Percentiles rank a stretch among this genome's conserved stretches.
Evolutionary conservation across 495 filamentous ascomycete genomes (phyloP).

Genomic region (Penicillium turbatum): DNA sequence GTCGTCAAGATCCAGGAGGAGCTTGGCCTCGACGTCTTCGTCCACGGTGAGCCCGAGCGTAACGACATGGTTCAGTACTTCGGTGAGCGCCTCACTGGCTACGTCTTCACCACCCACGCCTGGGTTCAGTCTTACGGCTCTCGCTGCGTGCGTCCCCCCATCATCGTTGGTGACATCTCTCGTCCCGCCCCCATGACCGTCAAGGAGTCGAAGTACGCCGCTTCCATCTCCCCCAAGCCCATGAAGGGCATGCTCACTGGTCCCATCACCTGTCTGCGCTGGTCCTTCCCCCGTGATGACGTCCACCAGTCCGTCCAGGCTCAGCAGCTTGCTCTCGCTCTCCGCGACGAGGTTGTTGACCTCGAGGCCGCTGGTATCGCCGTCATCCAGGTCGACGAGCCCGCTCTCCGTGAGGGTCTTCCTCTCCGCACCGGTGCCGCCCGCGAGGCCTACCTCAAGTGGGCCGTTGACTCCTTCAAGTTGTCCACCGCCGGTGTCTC

Average conservation of each 20-base stretch:
- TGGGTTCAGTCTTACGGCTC: slow-evolving; percentile 99
- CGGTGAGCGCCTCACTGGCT: slow-evolving; percentile 92
- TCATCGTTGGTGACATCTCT: slow-evolving; percentile 97
- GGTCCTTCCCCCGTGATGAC: slow-evolving; percentile 99
- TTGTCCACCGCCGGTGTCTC: slow-evolving; percentile 85
- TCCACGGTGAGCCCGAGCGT: slow-evolving; percentile 98
- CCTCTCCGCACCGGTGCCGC: slow-evolving; percentile 87
- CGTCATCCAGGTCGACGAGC: slow-evolving; percentile 99
- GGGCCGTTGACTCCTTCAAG: slow-evolving; percentile 96
- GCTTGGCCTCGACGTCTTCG: slow-evolving; percentile 91
- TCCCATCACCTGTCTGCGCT: slow-evolving; percentile 95
- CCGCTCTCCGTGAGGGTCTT: slow-evolving; percentile 97
- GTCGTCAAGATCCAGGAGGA: slow-evolving; percentile 96
- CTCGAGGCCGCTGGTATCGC: slow-evolving; percentile 92
- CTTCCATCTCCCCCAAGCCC: slow-evolving; percentile 92
- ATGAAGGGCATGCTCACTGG: slow-evolving; percentile 99
- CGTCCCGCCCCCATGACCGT: slow-evolving; percentile 96
- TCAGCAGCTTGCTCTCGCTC: slow-evolving; percentile 95
- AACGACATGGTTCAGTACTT: slow-evolving; percentile 99
- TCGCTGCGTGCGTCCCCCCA: slow-evolving; percentile 94
- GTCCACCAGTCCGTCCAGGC: slow-evolving; percentile 98
- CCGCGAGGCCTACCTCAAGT: slow-evolving; percentile 90
- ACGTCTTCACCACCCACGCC: slow-evolving; percentile 97
- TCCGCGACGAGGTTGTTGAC: slow-evolving; percentile 97
- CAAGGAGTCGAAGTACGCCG: slow-evolving; percentile 99